A percentile compares a stretch with the other conserved stretches of the same genome.
Evolutionary conservation across 2,329 filamentous ascomycete species (phyloP).

Genomic region (Diaporthe longicolla): DNA sequence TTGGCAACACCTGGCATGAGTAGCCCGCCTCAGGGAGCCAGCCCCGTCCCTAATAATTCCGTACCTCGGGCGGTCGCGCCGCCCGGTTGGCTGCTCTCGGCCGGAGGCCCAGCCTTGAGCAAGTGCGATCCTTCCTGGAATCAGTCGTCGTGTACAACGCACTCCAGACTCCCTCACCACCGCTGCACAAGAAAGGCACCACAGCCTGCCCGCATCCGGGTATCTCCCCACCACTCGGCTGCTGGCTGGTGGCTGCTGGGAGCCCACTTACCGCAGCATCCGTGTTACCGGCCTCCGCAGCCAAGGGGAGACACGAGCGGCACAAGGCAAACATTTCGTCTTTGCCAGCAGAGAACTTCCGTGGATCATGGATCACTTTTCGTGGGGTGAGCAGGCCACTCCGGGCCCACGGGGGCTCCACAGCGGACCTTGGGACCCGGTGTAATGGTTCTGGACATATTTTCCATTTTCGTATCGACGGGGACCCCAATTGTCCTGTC

Average conservation of each 20-base stretch:
- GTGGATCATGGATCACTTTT: constrained; percentile 21
- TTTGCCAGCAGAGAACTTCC: constrained; percentile 11
- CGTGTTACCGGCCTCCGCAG: constrained; percentile 8
- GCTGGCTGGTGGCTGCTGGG: neutral
- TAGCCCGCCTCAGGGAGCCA: neutral
- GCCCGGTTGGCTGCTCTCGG: neutral
- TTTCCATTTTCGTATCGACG: constrained; percentile 28
- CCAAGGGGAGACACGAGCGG: neutral
- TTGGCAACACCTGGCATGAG: neutral
- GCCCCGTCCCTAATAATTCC: constrained; percentile 19
- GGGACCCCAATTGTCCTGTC: constrained; percentile 12
- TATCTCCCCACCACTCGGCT: constrained; percentile 4
- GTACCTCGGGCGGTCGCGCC: constrained; percentile 21
- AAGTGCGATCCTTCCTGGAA: neutral
- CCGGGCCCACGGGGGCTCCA: constrained; percentile 20
- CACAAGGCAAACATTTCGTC: constrained; percentile 4
- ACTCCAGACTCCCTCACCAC: neutral
- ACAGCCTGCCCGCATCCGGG: constrained; percentile 10
- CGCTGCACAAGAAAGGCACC: neutral
- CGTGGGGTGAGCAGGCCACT: constrained; percentile 18
- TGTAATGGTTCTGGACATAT: constrained; percentile 27
- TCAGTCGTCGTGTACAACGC: neutral
- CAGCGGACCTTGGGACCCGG: constrained; percentile 17
- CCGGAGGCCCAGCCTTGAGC: neutral
- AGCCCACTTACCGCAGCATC: constrained; percentile 2